Evolutionary conservation across 371 early-diverging fungal genomes (phyloP).

Genomic region (Mortierella sp.): DNA sequence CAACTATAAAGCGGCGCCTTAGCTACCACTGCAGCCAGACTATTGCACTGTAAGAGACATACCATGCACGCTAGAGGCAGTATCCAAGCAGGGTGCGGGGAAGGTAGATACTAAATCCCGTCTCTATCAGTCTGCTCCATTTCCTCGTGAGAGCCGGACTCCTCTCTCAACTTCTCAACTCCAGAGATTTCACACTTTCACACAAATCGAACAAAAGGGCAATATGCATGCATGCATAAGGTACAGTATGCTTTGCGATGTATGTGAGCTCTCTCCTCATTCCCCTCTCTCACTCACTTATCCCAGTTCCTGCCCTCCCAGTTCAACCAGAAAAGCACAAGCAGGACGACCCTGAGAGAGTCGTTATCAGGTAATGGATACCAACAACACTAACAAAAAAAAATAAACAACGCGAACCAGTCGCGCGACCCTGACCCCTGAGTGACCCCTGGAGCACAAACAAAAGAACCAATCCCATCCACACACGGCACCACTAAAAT

Average conservation of each 20-base stretch:
- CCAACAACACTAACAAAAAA: neutral
- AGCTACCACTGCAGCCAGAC: neutral
- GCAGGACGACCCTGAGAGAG: neutral
- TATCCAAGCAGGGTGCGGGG: neutral
- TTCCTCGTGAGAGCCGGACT: constrained; percentile 2
- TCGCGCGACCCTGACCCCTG: neutral
- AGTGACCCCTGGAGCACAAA: neutral
- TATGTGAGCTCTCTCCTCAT: constrained; percentile 2
- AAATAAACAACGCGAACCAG: neutral
- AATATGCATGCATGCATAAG: constrained; percentile 2
- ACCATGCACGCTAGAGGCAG: neutral
- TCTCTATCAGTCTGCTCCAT: neutral
- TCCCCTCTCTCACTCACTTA: neutral
- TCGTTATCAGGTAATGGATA: neutral
- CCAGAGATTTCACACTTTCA: neutral
- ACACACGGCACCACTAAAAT: neutral
- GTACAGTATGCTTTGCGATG: neutral
- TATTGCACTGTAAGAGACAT: neutral
- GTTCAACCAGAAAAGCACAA: neutral
- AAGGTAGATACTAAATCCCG: neutral
- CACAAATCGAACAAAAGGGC: too few species aligned
- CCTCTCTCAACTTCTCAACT: neutral
- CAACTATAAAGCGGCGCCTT: neutral
- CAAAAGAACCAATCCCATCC: neutral
- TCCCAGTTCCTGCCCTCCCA: neutral